Base-by-base conservation (phyloP, 495 filamentous ascomycete genomes). In the Corynascus novoguineensis region DNA sequence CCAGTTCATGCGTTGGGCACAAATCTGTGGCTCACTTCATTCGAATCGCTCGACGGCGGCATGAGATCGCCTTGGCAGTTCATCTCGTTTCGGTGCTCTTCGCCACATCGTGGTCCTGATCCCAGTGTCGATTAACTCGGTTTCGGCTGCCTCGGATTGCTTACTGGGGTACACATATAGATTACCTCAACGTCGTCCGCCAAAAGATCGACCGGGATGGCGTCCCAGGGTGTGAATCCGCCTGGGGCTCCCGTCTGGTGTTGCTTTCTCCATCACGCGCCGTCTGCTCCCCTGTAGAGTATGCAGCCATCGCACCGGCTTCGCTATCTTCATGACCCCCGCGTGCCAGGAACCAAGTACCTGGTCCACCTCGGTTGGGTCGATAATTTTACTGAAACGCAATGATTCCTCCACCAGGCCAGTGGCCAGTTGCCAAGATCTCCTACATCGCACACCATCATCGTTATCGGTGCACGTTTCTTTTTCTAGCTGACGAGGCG, bases 311-410 rank as follows among this genome's bases (percentile, higher is more conserved):
- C 25, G 34, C 25, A 3, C 31, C 19, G 22, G 21, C 1, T 9
- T 29, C 27, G 34, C 32, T 45, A 41, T 32, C 34, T 22, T 19
- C 34, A 5, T 51, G 34, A 41, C 53, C 53, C 53, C 29, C 45
- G 53, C 45, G 35, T 25, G 5, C 31, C 25, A 48, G 24, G 31
- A 38, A 22, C 44, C 28, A 25, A 25, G 45, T 40, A 14, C 53
- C 24, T 25, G 37, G 40, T 52, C 53, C 58, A 15, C 40, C 37
- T 31, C 38, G 25, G 2, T 28, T 58, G 57, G 24, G 35, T 37
- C 53, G 31, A 44, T 63, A 50, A 63, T 65, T 53, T 65, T 19
- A 51, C 53, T 65, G 60, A 65, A 65, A 63, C 57, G 40, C 8
- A 17, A 21, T 54, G 50, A 31, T 42, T 47, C 37, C 45, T 49